A percentile compares a stretch with the other conserved stretches of the same genome.
These are phyloP conservation scores for Eucalyptus guilfoylei DNA, from an alignment of 345 rosid genomes.

Conservation along the genomic window DNA sequence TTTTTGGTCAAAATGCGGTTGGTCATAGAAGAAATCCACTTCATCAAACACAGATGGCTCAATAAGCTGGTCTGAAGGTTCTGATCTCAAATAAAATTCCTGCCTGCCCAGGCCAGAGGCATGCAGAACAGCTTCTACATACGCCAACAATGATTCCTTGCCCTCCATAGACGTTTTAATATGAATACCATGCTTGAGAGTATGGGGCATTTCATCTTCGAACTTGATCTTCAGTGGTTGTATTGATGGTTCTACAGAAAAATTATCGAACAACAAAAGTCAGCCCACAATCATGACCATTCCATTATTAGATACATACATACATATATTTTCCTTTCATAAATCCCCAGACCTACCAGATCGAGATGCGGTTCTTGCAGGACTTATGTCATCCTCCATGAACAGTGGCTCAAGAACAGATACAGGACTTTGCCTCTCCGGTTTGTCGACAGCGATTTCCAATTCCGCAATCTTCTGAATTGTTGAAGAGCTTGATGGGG, in stretches of 20 bases:
- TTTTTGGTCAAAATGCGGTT: conserved; percentile 34
- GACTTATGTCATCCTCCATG: conserved; percentile 65
- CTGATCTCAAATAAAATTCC: conserved; percentile 52
- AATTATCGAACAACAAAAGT: not conserved
- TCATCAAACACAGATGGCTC: conserved; percentile 50
- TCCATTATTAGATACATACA: not conserved
- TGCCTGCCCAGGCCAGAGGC: conserved; percentile 58
- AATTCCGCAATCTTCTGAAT: conserved; percentile 29
- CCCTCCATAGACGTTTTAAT: conserved; percentile 27
- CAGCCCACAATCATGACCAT: not conserved
- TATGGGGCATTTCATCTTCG: conserved; percentile 27
- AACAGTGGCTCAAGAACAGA: conserved; percentile 85
- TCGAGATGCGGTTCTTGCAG: conserved; percentile 37
- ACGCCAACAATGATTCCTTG: conserved; percentile 30
- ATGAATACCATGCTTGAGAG: conserved; percentile 10
- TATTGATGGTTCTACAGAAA: conserved; percentile 36
- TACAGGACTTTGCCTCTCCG: conserved; percentile 71
- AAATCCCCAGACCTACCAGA: conserved; percentile 35
- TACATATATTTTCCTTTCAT: not conserved
- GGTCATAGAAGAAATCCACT: conserved; percentile 41
- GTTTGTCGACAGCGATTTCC: conserved; percentile 24
- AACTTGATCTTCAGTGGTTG: conserved; percentile 67
- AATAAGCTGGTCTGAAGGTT: conserved; percentile 56
- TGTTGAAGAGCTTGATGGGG: conserved; percentile 31
- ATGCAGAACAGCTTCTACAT: conserved; percentile 43